phyloP scores from a whole-genome alignment of 2,329 filamentous ascomycete genomes.

The Periconia sp. region DNA sequence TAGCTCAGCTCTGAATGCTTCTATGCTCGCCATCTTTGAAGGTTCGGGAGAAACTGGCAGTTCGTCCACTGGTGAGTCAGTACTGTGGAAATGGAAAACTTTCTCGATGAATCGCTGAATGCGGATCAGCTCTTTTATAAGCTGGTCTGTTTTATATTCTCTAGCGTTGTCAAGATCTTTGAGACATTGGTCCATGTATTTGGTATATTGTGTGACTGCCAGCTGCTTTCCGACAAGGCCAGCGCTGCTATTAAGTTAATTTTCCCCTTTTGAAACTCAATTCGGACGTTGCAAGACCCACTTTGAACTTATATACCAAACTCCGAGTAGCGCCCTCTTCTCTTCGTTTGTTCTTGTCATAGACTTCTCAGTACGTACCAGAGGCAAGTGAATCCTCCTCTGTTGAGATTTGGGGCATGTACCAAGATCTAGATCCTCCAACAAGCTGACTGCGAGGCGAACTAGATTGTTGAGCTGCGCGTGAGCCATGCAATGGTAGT shows the following conservation, averaged over 20 bases:
- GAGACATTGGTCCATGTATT: constrained; percentile 10
- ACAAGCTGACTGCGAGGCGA: constrained; percentile 5
- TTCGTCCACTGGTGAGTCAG: constrained; percentile 7
- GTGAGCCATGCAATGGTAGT: constrained; percentile 9
- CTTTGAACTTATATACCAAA: constrained; percentile 10
- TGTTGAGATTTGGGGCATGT: too few relatives aligned
- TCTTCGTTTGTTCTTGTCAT: constrained; percentile 10
- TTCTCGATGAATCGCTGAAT: constrained; percentile 6
- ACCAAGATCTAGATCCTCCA: too few relatives aligned
- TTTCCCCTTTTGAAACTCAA: constrained; percentile 9
- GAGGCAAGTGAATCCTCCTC: too few relatives aligned
- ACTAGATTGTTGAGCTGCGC: constrained; percentile 10
- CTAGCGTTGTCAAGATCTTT: constrained; percentile 10
- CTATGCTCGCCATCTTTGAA: not conserved
- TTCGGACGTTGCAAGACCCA: constrained; percentile 3
- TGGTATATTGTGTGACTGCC: constrained; percentile 8
- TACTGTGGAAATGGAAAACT: constrained; percentile 9
- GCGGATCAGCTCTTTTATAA: constrained; percentile 6
- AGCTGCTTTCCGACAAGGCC: constrained; percentile 8
- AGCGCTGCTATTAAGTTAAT: constrained; percentile 8
- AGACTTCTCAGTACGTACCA: not conserved
- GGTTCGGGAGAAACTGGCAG: constrained; percentile 3
- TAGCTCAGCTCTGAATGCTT: constrained; percentile 9
- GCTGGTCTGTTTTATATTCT: constrained; percentile 9
- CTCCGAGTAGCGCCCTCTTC: constrained; percentile 8